Percentiles rank a stretch among this genome's conserved stretches.
Evolutionary conservation across 164 flowering plant genomes (phyloP).

Genomic region (Vitis amurensis): DNA sequence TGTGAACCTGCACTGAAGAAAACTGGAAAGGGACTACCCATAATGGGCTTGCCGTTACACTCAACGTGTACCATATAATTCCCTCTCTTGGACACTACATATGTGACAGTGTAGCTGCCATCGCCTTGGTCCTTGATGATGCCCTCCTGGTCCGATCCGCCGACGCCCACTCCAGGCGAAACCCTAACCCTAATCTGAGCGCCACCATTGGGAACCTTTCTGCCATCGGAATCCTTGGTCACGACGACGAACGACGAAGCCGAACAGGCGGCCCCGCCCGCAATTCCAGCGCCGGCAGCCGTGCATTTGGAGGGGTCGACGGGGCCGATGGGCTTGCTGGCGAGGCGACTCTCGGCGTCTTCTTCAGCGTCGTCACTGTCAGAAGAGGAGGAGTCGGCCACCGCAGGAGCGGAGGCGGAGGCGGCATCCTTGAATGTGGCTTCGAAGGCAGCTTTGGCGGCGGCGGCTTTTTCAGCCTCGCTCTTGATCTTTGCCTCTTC

Average conservation of each 20-base stretch:
- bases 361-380: constrained; percentile 73
- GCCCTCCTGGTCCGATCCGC: constrained; percentile 91
- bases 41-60: constrained; percentile 80
- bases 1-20: constrained; percentile 81
- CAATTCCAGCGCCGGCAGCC: constrained; percentile 89
- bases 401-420: constrained; percentile 35
- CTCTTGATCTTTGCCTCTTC: constrained; percentile 94
- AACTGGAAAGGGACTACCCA: constrained; percentile 97
- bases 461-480: constrained; percentile 91
- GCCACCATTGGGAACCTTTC: constrained; percentile 73
- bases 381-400: constrained; percentile 34
- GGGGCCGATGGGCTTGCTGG: constrained; percentile 78
- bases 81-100: constrained; percentile 91
- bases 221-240: constrained; percentile 82
- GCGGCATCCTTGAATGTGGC: constrained; percentile 85
- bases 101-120: constrained; percentile 82
- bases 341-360: constrained; percentile 6
- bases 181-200: constrained; percentile 72
- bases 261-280: constrained; percentile 87
- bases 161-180: constrained; percentile 86
- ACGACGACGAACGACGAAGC: constrained; percentile 67
- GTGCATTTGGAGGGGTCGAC: constrained; percentile 84
- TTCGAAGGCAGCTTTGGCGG: constrained; percentile 97
- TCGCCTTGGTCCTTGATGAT: constrained; percentile 90
- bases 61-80: constrained; percentile 93